A percentile compares a stretch with the other conserved stretches of the same genome.
phyloP scores from a whole-genome alignment of 1,139 yeast genomes.

The Martiniozyma asiatica region DNA sequence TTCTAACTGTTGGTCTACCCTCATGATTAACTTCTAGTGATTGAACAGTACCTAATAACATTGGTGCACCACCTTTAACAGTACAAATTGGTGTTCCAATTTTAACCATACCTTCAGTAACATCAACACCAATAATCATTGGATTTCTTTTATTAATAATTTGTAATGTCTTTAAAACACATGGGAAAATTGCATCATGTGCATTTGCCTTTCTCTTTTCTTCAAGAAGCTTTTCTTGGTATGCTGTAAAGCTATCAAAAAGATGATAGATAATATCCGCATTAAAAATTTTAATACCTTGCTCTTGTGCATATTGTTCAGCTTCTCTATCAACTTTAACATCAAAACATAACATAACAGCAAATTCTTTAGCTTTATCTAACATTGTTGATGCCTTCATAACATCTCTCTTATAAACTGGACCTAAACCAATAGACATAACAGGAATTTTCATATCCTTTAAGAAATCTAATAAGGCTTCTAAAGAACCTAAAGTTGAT shows the following conservation, averaged over 20 bases:
- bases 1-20: constrained; percentile 65
- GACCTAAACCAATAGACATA: constrained; percentile 96
- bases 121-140: constrained; percentile 98
- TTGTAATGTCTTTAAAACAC: constrained; percentile 87
- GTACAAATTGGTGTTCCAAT: constrained; percentile 95
- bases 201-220: constrained; percentile 81
- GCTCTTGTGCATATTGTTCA: constrained; percentile 92
- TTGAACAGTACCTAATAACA: constrained; percentile 73
- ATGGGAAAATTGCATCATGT: constrained; percentile 88
- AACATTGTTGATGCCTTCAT: constrained; percentile 96
- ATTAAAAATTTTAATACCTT: constrained; percentile 80
- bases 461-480: constrained; percentile 91
- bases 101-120: constrained; percentile 77
- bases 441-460: constrained; percentile 99
- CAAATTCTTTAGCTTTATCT: constrained; percentile 90
- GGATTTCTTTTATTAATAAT: constrained; percentile 98
- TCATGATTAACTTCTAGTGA: constrained; percentile 94
- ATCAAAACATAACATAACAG: constrained; percentile 96
- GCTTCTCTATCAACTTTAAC: constrained; percentile 96
- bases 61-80: constrained; percentile 66
- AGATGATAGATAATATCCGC: constrained; percentile 95
- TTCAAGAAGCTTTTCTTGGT: constrained; percentile 79
- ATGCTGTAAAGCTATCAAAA: constrained; percentile 89
- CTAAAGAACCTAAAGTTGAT: constrained; percentile 93
- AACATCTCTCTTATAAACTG: constrained; percentile 94